These are phyloP conservation scores for Elongisporangium prolatum DNA, from an alignment of 352 stramenopile genomes.

Conservation along the genomic window DNA sequence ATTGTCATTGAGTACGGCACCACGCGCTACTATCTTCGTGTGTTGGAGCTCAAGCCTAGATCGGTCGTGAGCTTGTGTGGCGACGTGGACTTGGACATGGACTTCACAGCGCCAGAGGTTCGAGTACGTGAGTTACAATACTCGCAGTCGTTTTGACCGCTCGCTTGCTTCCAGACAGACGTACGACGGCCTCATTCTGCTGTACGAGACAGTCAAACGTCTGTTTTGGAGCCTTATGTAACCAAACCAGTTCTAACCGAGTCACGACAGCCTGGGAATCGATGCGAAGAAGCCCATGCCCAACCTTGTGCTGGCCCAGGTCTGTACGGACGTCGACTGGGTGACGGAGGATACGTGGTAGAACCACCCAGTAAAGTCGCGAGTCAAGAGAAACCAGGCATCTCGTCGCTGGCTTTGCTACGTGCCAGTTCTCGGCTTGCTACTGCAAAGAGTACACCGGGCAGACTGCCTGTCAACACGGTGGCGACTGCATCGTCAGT, in stretches of 20 bases:
- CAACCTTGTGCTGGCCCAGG: neutral
- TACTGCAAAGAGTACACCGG: neutral
- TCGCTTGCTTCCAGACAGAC: neutral
- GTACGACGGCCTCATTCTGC: neutral
- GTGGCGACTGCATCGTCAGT: neutral
- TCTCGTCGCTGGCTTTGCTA: neutral
- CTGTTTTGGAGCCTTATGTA: neutral
- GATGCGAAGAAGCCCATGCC: neutral
- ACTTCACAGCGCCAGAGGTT: constrained; percentile 42
- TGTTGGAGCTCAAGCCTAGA: constrained; percentile 47
- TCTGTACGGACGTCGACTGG: neutral
- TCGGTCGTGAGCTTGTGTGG: constrained; percentile 45
- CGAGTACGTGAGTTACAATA: neutral
- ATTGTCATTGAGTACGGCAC: constrained; percentile 54
- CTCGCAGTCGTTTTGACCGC: neutral
- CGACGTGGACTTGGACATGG: constrained; percentile 59
- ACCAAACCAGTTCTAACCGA: neutral
- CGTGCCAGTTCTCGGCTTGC: neutral
- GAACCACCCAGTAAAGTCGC: neutral
- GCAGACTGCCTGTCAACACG: neutral
- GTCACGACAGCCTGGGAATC: neutral
- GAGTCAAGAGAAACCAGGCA: neutral
- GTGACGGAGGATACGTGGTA: neutral
- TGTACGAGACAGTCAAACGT: neutral
- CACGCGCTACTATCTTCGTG: constrained; percentile 35